Evolutionary conservation across 805 yeast genomes (phyloP).

Genomic region (Candida jianshihensis): DNA sequence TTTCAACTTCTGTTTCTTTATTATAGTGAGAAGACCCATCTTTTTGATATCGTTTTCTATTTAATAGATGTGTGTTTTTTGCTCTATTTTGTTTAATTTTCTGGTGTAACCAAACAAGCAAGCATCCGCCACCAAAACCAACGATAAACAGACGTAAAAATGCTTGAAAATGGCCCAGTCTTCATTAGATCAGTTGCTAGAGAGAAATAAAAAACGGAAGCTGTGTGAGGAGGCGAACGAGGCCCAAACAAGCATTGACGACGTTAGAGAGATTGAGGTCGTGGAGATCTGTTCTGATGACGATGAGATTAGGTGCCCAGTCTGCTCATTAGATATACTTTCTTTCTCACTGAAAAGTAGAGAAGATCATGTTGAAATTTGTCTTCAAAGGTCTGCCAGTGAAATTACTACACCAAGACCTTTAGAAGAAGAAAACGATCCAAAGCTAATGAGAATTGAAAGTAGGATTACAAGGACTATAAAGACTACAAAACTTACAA

Average conservation of each 20-base stretch:
- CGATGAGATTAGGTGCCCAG: constrained; percentile 36
- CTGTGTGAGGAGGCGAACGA: too few species aligned
- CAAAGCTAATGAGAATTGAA: too few species aligned
- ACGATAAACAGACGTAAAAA: neutral
- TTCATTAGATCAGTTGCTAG: neutral
- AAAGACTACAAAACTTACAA: neutral
- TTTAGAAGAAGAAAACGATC: neutral
- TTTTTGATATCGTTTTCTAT: neutral
- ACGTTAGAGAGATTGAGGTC: neutral
- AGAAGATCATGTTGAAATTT: constrained; percentile 48
- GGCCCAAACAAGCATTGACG: neutral
- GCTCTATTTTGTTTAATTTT: neutral
- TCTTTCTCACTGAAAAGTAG: constrained; percentile 34
- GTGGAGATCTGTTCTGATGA: neutral
- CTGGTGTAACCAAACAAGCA: too few species aligned
- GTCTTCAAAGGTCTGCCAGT: too few species aligned
- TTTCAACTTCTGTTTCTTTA: constrained; percentile 74
- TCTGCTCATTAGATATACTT: constrained; percentile 38
- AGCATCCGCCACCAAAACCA: too few species aligned
- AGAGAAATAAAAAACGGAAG: neutral
- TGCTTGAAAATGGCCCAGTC: neutral
- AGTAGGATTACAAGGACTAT: neutral
- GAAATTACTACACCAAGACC: too few species aligned
- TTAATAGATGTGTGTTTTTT: neutral
- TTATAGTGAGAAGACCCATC: constrained; percentile 80